Base-by-base conservation (phyloP, 257 asterid genomes). In the Petrea volubilis region DNA sequence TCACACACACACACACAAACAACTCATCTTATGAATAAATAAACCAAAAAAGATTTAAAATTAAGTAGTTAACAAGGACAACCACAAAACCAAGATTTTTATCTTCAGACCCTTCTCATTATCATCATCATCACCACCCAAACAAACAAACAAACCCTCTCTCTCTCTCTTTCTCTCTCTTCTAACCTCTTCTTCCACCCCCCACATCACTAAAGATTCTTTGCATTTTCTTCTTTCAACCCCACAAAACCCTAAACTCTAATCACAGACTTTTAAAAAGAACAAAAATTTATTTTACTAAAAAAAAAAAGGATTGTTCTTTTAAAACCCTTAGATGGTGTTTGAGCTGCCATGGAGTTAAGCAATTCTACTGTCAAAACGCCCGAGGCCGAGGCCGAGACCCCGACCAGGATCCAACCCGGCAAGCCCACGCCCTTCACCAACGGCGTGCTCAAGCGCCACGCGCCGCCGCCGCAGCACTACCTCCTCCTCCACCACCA, bases 381-480 rank as follows among this genome's bases (percentile, higher is more conserved):
- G 8, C 82, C 85, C 0, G 85, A 77, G 47, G 73, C 83, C 4
- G 85, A 78, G 14, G 9, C 75, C 15, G 85, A 77, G 40, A 53
- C 79, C 10, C 75, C 81, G 9, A 60, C 82, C 64, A 66, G 81
- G 59, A 73, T 75, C 74, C 83, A 60, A 64, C 69, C 82, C 40
- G 68, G 34, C 9, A 66, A 62, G 21, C 25, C 74, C 1, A 28
- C 70, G 7, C 69, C 76, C 0, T 53, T 73, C 73, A 38, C 33
- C 73, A 81, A 84, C 87, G 89, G 87, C 7, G 80, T 84, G 3
- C 61, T 84, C 17, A 81, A 74, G 73, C 83, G 87, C 73, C 87
- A 82, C 83, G 68, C 80, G 36, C 88, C 84, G 70, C 73, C 61
- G 60, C 70, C n/a, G n/a, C n/a, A n/a, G n/a, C n/a, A n/a, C n/a